phyloP scores from a whole-genome alignment of 176 grass and related monocot species.

The Oryza glumipatula region DNA sequence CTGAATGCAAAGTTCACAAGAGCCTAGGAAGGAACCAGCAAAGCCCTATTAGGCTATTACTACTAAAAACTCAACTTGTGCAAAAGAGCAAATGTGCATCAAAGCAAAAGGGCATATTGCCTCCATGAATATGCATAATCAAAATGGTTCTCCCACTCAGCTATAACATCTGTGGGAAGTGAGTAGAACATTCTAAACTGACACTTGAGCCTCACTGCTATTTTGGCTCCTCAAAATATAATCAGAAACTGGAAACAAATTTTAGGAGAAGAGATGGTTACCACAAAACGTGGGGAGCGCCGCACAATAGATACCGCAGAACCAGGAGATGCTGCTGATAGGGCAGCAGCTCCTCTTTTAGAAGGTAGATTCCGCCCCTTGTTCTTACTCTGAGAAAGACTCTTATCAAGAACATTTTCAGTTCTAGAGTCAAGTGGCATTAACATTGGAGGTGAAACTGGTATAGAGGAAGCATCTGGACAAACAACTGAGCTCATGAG shows the following conservation, averaged over 20 bases:
- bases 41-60: neutral
- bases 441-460: conserved; percentile 46
- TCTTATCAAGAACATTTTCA: conserved; percentile 33
- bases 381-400: conserved; percentile 30
- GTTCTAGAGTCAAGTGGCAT: conserved; percentile 37
- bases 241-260: neutral
- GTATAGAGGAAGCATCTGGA: conserved; percentile 39
- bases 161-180: neutral
- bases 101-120: neutral
- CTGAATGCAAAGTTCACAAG: neutral
- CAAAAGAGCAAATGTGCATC: neutral
- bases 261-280: conserved; percentile 44
- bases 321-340: conserved; percentile 37
- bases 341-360: conserved; percentile 34
- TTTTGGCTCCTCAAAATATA: neutral
- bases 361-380: conserved; percentile 45
- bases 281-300: conserved; percentile 54
- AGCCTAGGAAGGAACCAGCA: neutral
- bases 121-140: neutral
- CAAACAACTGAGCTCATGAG: conserved; percentile 26
- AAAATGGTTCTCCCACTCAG: neutral
- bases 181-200: conserved; percentile 12
- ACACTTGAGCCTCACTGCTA: neutral
- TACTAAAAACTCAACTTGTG: neutral
- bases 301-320: conserved; percentile 31